Conservation (phyloP, 306 rosid species). For the Gillenia trifoliata region DNA sequence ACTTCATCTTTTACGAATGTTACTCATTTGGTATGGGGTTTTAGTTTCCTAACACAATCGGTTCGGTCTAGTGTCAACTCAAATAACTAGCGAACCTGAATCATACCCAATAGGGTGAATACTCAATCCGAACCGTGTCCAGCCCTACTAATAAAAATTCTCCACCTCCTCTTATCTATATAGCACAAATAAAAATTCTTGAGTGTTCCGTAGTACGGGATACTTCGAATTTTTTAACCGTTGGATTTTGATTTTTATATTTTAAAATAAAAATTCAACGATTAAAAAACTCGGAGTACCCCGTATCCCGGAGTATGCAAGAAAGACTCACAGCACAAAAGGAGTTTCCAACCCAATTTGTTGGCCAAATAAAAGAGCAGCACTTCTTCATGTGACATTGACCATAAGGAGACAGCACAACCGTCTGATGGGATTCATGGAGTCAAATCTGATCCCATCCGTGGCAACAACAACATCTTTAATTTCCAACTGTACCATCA, state of each 20-base stretch:
- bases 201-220: no score
- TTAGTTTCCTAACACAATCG: neutral
- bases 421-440: neutral
- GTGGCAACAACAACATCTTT: constrained; percentile 7
- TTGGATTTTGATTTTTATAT: no score
- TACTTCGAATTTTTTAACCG: no score
- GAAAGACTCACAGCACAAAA: no score
- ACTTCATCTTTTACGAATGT: no score
- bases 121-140: no score
- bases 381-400: constrained; percentile 5
- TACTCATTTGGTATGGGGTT: neutral
- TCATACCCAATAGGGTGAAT: no score
- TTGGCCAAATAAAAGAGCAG: constrained; percentile 8
- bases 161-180: neutral
- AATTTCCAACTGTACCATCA: constrained; percentile 1
- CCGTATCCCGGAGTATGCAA: no score
- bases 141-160: no score
- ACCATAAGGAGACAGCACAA: neutral
- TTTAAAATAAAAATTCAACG: no score
- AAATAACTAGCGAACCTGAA: no score
- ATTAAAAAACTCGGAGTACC: no score
- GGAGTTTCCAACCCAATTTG: constrained; percentile 2
- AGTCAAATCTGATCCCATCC: neutral
- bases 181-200: neutral
- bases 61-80: neutral